Evolutionary conservation across 257 asterid genomes (phyloP).

Genomic region (Gynochthodes officinalis): DNA sequence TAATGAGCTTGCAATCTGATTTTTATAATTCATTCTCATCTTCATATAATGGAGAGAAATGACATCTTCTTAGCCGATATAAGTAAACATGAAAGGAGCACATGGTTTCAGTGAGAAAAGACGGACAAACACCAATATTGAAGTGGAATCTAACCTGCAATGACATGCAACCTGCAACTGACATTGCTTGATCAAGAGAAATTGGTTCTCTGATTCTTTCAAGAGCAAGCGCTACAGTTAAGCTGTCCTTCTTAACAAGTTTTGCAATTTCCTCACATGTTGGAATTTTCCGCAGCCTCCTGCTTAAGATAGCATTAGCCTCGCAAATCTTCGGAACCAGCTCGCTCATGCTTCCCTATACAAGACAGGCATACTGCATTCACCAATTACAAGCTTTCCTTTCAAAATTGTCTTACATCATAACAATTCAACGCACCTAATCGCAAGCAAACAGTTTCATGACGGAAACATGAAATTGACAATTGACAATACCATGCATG

Average conservation of each 20-base stretch:
- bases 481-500: background rate
- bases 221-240: constrained; percentile 43
- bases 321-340: constrained; percentile 56
- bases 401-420: background rate
- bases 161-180: constrained; percentile 42
- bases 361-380: constrained; percentile 39
- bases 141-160: constrained; percentile 44
- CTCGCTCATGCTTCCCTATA: constrained; percentile 58
- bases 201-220: constrained; percentile 49
- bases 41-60: too few species aligned
- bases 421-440: background rate
- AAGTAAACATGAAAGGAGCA: background rate
- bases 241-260: constrained; percentile 28
- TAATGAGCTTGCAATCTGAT: too few species aligned
- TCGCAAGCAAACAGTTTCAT: background rate
- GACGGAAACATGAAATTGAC: background rate
- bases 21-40: too few species aligned
- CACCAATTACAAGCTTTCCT: constrained; percentile 36
- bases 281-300: constrained; percentile 44
- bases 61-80: background rate
- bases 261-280: constrained; percentile 53
- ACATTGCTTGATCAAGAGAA: constrained; percentile 47
- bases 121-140: background rate
- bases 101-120: background rate
- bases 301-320: constrained; percentile 42